These are phyloP conservation scores for Lipomyces chichibuensis DNA, from an alignment of 805 yeast species.

Conservation along the genomic window DNA sequence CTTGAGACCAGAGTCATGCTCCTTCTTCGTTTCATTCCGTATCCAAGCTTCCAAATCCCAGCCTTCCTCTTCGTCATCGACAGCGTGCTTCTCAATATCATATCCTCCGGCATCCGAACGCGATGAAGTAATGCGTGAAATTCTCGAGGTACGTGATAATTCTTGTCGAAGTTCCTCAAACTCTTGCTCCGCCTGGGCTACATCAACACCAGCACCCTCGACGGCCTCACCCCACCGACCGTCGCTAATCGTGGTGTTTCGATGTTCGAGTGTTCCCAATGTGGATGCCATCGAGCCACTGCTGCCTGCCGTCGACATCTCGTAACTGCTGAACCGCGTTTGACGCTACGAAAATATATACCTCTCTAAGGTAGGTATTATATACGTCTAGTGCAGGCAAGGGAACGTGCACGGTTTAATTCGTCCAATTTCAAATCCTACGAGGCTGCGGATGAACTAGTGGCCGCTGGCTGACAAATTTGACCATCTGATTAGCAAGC, in stretches of 20 bases:
- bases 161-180: conserved; percentile 17
- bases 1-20: conserved; percentile 7
- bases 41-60: conserved; percentile 19
- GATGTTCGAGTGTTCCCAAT: neutral
- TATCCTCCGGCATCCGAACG: neutral
- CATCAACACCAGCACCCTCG: conserved; percentile 15
- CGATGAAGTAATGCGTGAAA: neutral
- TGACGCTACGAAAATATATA: neutral
- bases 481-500: no score
- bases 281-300: neutral
- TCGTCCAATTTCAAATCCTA: neutral
- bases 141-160: conserved; percentile 3
- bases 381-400: neutral
- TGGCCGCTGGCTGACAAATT: neutral
- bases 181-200: conserved; percentile 8
- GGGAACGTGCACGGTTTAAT: no score
- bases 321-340: neutral
- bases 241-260: neutral
- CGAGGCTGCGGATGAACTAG: neutral
- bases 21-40: conserved; percentile 7
- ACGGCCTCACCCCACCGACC: conserved; percentile 16
- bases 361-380: neutral
- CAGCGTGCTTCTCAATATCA: conserved; percentile 7
- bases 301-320: neutral
- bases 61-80: neutral